Percentiles rank a stretch among this genome's conserved stretches.
These are phyloP conservation scores for Lipomyces mesembrius DNA, from an alignment of 805 yeast species.

Conservation along the genomic window DNA sequence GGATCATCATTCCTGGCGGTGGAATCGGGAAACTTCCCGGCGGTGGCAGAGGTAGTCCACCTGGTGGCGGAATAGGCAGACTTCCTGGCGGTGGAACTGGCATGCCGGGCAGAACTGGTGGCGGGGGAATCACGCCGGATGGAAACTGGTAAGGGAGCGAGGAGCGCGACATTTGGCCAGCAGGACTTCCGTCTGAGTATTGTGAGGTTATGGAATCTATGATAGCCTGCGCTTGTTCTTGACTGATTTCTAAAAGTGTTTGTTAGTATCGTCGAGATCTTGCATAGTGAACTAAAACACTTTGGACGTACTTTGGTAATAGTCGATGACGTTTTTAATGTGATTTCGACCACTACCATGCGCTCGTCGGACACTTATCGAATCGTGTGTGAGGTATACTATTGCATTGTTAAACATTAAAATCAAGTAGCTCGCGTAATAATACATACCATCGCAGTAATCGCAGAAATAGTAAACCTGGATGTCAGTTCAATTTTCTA, in stretches of 20 bases:
- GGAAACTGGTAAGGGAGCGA: conserved; percentile 32
- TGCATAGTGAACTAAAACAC: neutral
- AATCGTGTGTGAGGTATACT: conserved; percentile 82
- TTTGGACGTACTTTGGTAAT: conserved; percentile 58
- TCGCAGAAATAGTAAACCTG: conserved; percentile 57
- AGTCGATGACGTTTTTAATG: conserved; percentile 69
- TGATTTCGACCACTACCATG: conserved; percentile 82
- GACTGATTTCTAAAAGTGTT: conserved; percentile 29
- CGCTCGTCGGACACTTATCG: conserved; percentile 80
- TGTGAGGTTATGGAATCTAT: conserved; percentile 29
- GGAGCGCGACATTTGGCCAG: neutral
- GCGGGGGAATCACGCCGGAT: conserved; percentile 12
- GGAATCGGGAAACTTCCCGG: conserved; percentile 17
- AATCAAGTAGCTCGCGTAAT: neutral
- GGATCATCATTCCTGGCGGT: conserved; percentile 24
- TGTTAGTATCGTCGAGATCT: neutral
- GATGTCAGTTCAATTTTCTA: conserved; percentile 11
- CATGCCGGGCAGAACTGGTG: conserved; percentile 15
- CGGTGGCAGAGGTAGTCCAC: conserved; percentile 10
- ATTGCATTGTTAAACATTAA: neutral
- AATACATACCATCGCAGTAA: conserved; percentile 64
- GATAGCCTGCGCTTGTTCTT: conserved; percentile 37
- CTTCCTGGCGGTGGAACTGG: conserved; percentile 20
- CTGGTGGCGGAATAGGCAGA: conserved; percentile 19
- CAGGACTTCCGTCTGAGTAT: conserved; percentile 25